A percentile compares a stretch with the other conserved stretches of the same genome.
phyloP scores from a whole-genome alignment of 306 rosid genomes.

The Mucuna pruriens region DNA sequence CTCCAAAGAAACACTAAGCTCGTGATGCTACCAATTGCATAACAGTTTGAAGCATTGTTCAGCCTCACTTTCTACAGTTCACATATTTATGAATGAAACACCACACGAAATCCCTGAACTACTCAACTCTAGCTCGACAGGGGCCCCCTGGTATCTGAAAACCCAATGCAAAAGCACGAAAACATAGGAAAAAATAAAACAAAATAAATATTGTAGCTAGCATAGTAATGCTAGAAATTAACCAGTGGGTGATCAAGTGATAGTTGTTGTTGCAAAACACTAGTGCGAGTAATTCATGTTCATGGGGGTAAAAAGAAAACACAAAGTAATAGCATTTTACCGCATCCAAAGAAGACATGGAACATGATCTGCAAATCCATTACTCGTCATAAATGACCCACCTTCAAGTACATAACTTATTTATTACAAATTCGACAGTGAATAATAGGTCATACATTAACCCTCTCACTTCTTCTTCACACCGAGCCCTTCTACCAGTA shows the following conservation, averaged over 20 bases:
- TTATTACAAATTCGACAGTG: conserved; percentile 50
- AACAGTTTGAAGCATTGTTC: conserved; percentile 39
- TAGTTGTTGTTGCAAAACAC: neutral
- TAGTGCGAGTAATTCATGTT: neutral
- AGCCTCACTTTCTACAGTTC: conserved; percentile 27
- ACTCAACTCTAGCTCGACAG: conserved; percentile 40
- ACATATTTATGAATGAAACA: conserved; percentile 33
- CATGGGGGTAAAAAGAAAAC: neutral
- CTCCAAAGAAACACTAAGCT: conserved; percentile 38
- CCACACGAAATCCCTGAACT: conserved; percentile 40
- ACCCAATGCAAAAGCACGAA: neutral
- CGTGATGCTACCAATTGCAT: conserved; percentile 28
- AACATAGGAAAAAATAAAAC: neutral
- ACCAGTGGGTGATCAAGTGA: conserved; percentile 4
- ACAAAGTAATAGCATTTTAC: conserved; percentile 38
- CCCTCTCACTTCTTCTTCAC: conserved; percentile 27
- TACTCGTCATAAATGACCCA: conserved; percentile 44
- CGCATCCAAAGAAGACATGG: conserved; percentile 39
- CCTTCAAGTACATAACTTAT: conserved; percentile 48
- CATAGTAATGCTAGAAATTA: conserved; percentile 1
- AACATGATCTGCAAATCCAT: conserved; percentile 54
- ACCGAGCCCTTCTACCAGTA: conserved; percentile 24
- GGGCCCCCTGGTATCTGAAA: conserved; percentile 38
- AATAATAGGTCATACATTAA: conserved; percentile 26
- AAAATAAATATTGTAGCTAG: no score